Evolutionary conservation across 2,329 filamentous ascomycete species (phyloP).

Genomic region (Ascosphaera pollenicola): DNA sequence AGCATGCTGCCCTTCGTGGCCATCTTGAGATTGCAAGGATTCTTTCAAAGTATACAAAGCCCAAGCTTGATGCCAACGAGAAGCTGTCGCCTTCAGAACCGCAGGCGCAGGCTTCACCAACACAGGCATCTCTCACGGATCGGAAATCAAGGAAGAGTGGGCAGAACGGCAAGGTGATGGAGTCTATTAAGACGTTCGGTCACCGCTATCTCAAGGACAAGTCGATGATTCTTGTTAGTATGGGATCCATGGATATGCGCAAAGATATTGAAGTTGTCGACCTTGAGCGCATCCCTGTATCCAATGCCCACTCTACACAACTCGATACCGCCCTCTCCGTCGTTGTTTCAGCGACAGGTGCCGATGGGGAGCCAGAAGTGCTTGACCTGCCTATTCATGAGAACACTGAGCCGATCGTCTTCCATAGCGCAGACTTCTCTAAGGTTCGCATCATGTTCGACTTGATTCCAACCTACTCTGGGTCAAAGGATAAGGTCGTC

Average conservation of each 20-base stretch:
- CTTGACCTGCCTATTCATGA: conserved; percentile 89
- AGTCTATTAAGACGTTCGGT: conserved; percentile 85
- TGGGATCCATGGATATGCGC: conserved; percentile 86
- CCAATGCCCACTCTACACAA: conserved; percentile 75
- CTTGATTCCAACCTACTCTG: conserved; percentile 85
- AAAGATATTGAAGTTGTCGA: conserved; percentile 62
- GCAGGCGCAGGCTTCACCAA: conserved; percentile 13
- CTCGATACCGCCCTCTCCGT: conserved; percentile 85
- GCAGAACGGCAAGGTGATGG: conserved; percentile 28
- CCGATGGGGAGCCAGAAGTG: conserved; percentile 65
- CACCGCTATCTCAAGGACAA: conserved; percentile 84
- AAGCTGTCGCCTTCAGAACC: conserved; percentile 8
- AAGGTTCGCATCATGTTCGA: conserved; percentile 87
- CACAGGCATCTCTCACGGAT: conserved; percentile 20
- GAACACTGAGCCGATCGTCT: conserved; percentile 83
- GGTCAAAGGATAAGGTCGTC: conserved; percentile 56
- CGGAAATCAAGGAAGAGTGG: conserved; percentile 15
- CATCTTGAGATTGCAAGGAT: conserved; percentile 60
- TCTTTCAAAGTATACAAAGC: conserved; percentile 35
- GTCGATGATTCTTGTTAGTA: conserved; percentile 72
- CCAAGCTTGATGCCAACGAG: too few relatives aligned
- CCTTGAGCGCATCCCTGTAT: conserved; percentile 69
- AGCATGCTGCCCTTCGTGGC: conserved; percentile 77
- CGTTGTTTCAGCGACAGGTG: conserved; percentile 68
- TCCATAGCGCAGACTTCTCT: conserved; percentile 52